Percentiles rank a stretch among this genome's conserved stretches.
phyloP scores from a whole-genome alignment of 2,329 filamentous ascomycete species.

The Monosporascus sp. region DNA sequence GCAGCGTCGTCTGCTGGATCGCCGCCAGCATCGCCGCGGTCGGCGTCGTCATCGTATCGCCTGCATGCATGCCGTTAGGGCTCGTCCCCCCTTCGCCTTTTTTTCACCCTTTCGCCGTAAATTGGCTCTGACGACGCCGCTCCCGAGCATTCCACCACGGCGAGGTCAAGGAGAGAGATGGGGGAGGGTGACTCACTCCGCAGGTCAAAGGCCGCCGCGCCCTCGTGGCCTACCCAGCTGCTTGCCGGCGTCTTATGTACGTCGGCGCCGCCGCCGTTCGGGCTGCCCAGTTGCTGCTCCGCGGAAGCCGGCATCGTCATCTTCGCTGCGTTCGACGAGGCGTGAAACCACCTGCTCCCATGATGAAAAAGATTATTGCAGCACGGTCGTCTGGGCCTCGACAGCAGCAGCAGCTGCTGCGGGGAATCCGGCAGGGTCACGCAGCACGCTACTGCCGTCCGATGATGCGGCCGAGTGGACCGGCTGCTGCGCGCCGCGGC shows the following conservation, averaged over 20 bases:
- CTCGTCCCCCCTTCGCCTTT: too few species aligned
- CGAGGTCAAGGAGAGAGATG: too few species aligned
- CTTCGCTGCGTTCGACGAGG: background rate
- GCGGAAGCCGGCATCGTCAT: background rate
- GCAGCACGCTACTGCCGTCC: too few species aligned
- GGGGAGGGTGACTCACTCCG: slow-evolving; percentile 18
- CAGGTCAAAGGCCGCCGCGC: slow-evolving; percentile 26
- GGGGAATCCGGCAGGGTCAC: background rate
- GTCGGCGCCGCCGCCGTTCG: background rate
- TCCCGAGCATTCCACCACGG: too few species aligned
- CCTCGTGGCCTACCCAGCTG: slow-evolving; percentile 24
- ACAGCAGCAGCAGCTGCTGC: background rate
- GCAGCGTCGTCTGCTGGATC: slow-evolving; percentile 61
- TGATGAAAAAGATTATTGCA: too few species aligned
- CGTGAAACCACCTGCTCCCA: background rate
- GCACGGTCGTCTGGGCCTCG: background rate
- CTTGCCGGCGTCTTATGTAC: slow-evolving; percentile 4
- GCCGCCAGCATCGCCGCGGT: slow-evolving; percentile 66
- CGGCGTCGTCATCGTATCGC: slow-evolving; percentile 65
- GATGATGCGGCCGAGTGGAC: too few species aligned
- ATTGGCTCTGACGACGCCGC: too few species aligned
- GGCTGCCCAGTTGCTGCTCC: slow-evolving; percentile 1
- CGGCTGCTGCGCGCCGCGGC: too few species aligned
- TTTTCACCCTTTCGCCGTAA: too few species aligned
- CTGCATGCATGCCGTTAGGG: slow-evolving; percentile 26